Conservation (phyloP, 1,139 yeast genomes). For the Debaryomyces subglobosus region DNA sequence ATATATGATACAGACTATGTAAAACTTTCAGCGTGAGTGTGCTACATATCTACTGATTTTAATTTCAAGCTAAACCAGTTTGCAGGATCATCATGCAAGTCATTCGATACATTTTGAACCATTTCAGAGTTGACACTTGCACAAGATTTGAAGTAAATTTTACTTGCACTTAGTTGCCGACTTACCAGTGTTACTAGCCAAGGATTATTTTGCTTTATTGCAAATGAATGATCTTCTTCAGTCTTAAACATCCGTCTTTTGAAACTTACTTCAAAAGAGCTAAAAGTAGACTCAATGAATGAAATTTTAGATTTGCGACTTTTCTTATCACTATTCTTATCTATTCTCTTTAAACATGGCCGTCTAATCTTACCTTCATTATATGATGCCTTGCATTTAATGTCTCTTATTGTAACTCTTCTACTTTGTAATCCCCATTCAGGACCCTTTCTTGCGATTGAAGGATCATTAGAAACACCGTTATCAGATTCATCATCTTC, state of each 20-base stretch:
- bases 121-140: neutral
- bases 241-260: neutral
- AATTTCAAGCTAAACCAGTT: constrained; percentile 22
- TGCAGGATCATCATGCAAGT: constrained; percentile 20
- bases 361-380: neutral
- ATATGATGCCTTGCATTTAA: too few relatives aligned
- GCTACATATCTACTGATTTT: constrained; percentile 11
- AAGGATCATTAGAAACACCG: neutral
- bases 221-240: neutral
- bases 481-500: neutral
- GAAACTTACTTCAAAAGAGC: constrained; percentile 17
- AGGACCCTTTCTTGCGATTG: neutral
- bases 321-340: neutral
- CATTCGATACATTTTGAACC: constrained; percentile 10
- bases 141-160: neutral
- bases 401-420: neutral
- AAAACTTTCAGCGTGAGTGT: neutral
- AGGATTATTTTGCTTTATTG: neutral
- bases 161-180: neutral
- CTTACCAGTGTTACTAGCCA: neutral
- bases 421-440: neutral
- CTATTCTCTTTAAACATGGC: constrained; percentile 8
- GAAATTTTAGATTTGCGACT: neutral
- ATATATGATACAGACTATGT: neutral
- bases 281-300: constrained; percentile 13